phyloP scores from a whole-genome alignment of 345 rosid species.

The Populus davidiana region DNA sequence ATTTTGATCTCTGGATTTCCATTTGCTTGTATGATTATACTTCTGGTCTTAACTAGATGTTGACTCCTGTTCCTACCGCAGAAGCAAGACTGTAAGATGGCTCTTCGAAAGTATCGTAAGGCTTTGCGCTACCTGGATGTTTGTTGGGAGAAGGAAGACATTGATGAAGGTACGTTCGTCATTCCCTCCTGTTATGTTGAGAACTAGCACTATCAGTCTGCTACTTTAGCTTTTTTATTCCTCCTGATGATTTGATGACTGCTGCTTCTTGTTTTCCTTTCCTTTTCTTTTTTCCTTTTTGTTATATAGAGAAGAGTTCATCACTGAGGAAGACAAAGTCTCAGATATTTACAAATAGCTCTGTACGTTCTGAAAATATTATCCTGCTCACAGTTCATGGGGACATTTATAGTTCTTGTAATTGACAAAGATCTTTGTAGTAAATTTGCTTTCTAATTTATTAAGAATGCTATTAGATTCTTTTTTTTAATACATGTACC shows the following conservation, averaged over 20 bases:
- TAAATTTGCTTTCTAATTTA: not conserved
- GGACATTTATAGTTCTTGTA: not conserved
- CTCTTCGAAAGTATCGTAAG: constrained; percentile 78
- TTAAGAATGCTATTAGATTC: not conserved
- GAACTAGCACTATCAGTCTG: not conserved
- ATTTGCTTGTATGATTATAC: not conserved
- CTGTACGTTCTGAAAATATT: constrained; percentile 47
- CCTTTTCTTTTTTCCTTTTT: not conserved
- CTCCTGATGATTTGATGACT: not conserved
- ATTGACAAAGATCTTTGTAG: not conserved
- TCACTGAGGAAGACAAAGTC: constrained; percentile 75
- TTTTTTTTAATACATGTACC: not conserved
- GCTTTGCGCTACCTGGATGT: constrained; percentile 74
- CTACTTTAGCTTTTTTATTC: not conserved
- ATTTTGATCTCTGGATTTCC: not conserved
- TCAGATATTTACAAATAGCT: constrained; percentile 75
- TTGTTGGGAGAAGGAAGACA: constrained; percentile 93
- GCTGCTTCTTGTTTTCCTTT: not conserved
- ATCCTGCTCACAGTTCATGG: not conserved
- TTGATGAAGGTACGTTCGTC: constrained; percentile 60
- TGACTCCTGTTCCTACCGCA: constrained; percentile 15
- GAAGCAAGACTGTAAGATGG: constrained; percentile 91
- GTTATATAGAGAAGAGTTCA: constrained; percentile 58
- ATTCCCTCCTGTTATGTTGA: not conserved
- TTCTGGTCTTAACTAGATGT: not conserved